Percentiles rank a stretch among this genome's conserved stretches.
These are phyloP conservation scores for Ophiostoma novo-ulmi DNA, from an alignment of 2,329 filamentous ascomycete species.

Conservation along the genomic window DNA sequence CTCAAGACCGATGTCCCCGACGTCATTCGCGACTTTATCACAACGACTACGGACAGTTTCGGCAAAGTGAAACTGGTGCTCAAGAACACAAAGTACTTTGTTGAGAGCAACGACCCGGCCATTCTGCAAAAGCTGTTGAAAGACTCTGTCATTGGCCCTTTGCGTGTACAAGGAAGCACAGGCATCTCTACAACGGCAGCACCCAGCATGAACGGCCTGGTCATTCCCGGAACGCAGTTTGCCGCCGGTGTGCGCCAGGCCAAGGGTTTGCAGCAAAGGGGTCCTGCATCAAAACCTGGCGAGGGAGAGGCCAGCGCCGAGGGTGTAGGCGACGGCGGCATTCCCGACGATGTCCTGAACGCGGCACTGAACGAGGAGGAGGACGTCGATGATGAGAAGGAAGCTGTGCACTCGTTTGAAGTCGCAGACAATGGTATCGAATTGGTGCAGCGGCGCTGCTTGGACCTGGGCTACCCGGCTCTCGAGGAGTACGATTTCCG, in stretches of 20 bases:
- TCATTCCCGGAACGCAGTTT: slow-evolving; percentile 92
- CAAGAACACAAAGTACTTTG: slow-evolving; percentile 89
- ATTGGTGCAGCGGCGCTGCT: slow-evolving; percentile 80
- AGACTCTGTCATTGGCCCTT: slow-evolving; percentile 74
- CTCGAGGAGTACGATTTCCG: slow-evolving; percentile 97
- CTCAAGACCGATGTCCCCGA: slow-evolving; percentile 83
- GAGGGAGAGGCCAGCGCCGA: background rate
- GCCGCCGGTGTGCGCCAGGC: slow-evolving; percentile 83
- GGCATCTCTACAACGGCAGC: slow-evolving; percentile 77
- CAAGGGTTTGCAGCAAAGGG: slow-evolving; percentile 31
- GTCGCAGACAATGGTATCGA: slow-evolving; percentile 79
- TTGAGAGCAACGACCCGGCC: slow-evolving; percentile 83
- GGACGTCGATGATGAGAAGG: slow-evolving; percentile 73
- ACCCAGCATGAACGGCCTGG: slow-evolving; percentile 78
- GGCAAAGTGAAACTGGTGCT: slow-evolving; percentile 94
- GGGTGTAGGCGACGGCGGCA: background rate
- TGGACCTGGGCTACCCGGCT: slow-evolving; percentile 79
- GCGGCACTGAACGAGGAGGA: slow-evolving; percentile 55
- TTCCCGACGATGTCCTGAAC: slow-evolving; percentile 49
- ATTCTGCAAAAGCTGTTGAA: slow-evolving; percentile 83
- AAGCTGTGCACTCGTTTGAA: slow-evolving; percentile 89
- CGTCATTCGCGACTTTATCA: slow-evolving; percentile 73
- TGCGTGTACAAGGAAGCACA: slow-evolving; percentile 59
- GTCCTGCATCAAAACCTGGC: background rate
- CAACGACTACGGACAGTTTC: slow-evolving; percentile 77